Evolutionary conservation across 306 rosid genomes (phyloP).

Genomic region (Hylodesmum podocarpum): DNA sequence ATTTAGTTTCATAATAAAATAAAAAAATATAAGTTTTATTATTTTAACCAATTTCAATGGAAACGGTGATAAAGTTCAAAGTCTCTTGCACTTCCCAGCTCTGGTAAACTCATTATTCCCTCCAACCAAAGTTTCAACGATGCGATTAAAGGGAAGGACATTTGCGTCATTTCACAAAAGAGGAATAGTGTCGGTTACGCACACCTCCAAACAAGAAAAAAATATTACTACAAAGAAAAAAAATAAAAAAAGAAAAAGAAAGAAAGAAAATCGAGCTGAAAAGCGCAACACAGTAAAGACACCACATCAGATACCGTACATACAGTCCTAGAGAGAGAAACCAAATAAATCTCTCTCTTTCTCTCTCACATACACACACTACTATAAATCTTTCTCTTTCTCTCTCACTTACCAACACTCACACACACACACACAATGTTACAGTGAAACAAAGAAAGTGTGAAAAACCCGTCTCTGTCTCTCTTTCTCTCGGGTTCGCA

Average conservation of each 20-base stretch:
- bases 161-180: conserved; percentile 10
- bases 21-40: too few relatives aligned
- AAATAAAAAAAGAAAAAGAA: not conserved
- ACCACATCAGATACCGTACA: conserved; percentile 47
- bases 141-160: not conserved
- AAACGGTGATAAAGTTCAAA: too few relatives aligned
- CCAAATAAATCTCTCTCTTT: too few relatives aligned
- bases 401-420: too few relatives aligned
- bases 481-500: conserved; percentile 27
- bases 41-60: too few relatives aligned
- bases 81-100: too few relatives aligned
- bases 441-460: conserved; percentile 39
- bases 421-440: conserved; percentile 10
- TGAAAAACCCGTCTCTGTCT: conserved; percentile 23
- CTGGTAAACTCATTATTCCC: too few relatives aligned
- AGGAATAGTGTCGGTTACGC: conserved; percentile 48
- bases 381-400: too few relatives aligned
- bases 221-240: not conserved
- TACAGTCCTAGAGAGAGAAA: conserved; percentile 33
- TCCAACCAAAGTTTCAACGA: too few relatives aligned
- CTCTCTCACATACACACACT: too few relatives aligned
- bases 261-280: not conserved
- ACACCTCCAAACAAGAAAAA: not conserved
- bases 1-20: too few relatives aligned
- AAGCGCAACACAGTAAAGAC: conserved; percentile 12